Evolutionary conservation across 176 grass and related monocot species (phyloP).

Genomic region (Chloris gayana): DNA sequence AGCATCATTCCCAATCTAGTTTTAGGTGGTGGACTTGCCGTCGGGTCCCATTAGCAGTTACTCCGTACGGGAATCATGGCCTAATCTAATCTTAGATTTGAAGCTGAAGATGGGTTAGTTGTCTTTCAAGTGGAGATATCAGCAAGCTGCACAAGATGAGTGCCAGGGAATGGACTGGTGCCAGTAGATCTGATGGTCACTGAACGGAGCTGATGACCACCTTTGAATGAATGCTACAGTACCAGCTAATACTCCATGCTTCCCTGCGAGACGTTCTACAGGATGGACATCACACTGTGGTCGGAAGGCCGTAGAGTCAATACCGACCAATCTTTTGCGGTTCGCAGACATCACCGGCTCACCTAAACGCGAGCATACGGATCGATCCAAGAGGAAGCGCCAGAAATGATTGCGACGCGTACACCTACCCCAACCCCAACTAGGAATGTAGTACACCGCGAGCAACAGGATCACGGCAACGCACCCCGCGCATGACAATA

Average conservation of each 20-base stretch:
- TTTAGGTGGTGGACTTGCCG: not conserved
- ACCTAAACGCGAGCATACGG: conserved; percentile 4
- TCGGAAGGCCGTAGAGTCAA: not conserved
- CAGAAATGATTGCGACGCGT: not conserved
- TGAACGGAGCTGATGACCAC: not conserved
- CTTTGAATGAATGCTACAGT: not conserved
- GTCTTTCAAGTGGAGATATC: not conserved
- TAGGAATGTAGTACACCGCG: not conserved
- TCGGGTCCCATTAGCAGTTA: not conserved
- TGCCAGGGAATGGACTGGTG: not conserved
- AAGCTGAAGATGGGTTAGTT: not conserved
- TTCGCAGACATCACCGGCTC: conserved; percentile 32
- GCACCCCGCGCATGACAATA: not conserved
- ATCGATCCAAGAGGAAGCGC: conserved; percentile 39
- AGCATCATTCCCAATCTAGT: not conserved
- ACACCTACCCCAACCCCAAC: conserved; percentile 22
- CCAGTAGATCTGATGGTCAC: not conserved
- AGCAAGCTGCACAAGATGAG: not conserved
- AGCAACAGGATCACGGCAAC: not conserved
- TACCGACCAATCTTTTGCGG: not conserved
- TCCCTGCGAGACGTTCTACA: not conserved
- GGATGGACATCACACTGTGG: not conserved
- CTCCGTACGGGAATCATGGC: not conserved
- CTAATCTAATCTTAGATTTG: conserved; percentile 3
- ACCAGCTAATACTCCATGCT: not conserved